Base-by-base conservation (phyloP, 169 alveolate genomes). In the Plasmodium reichenowi region DNA sequence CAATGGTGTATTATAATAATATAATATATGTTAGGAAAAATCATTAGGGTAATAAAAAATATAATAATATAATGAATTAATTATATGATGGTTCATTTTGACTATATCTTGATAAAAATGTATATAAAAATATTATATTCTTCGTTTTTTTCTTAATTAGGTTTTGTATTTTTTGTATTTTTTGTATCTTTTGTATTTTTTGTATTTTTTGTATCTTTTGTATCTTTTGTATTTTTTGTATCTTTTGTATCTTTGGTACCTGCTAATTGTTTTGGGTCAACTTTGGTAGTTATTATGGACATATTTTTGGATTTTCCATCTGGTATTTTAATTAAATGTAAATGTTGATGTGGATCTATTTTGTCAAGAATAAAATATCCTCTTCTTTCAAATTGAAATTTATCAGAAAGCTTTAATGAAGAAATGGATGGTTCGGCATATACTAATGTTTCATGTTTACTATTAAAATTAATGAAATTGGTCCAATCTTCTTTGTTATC, bases 381-480 rank as follows among this genome's bases (percentile, higher is more conserved):
- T 93, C 99, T 96, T 94, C 99, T 96, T 94, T 98, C 99, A 68
- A 98, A 95, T 93, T 98, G 99, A 47, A 98, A 88, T 88, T 93
- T 89, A 50, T 95, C 97, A 3, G 98, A 98, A n/a, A 68, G 92
- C 45, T 88, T 68, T 4, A 93, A 93, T 38, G 85, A 59, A 15
- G 93, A 86, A 68, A 96, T 72, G 17, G 93, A 93, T 15, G 93
- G 92, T 89, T 97, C 99, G 5, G 97, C 97, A 80, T 94, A 71
- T 43, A 94, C 97, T 62, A 78, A 93, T 50, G 97, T 96, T 54
- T 93, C 96, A 87, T 94, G 89, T 75, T 95, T 96, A 50, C 67
- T 71, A 32, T 94, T 88, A 9, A 78, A 80, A 73, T 97, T 97
- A 32, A 96, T 94, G 54, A 93, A 85, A 24, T 96, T 95, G 38